Evolutionary conservation across 768 basidiomycete species (phyloP).

Genomic region (Pisolithus orientalis): DNA sequence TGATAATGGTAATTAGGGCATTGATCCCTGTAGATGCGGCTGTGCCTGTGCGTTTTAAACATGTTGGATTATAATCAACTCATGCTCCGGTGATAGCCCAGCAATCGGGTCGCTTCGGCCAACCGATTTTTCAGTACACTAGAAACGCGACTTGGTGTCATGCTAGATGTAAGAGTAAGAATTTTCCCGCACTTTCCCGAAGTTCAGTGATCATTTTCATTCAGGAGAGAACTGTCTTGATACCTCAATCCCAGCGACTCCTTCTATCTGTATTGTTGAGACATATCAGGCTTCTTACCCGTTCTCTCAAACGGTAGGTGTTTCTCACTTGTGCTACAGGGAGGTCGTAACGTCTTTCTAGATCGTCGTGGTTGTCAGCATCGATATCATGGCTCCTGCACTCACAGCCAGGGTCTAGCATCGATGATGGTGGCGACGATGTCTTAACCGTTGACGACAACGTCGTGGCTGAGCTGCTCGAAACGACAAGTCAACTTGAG

Average conservation of each 20-base stretch:
- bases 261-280: conserved; percentile 57
- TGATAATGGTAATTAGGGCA: conserved; percentile 47
- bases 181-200: background rate
- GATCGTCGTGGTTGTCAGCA: conserved; percentile 21
- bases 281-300: conserved; percentile 56
- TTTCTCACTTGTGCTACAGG: background rate
- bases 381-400: conserved; percentile 27
- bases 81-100: background rate
- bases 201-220: background rate
- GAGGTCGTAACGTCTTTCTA: conserved; percentile 26
- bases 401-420: conserved; percentile 8
- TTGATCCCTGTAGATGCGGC: conserved; percentile 38
- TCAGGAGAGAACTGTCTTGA: conserved; percentile 47
- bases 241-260: conserved; percentile 54
- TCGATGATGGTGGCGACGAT: conserved; percentile 24
- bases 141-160: conserved; percentile 48
- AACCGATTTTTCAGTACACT: conserved; percentile 43
- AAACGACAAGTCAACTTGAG: conserved; percentile 38
- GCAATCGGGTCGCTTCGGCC: background rate
- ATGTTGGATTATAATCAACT: background rate
- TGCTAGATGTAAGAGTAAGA: conserved; percentile 53
- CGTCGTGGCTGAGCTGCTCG: conserved; percentile 37
- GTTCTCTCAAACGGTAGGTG: conserved; percentile 58
- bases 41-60: conserved; percentile 26
- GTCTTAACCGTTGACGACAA: conserved; percentile 26